Percentiles rank a stretch among this genome's conserved stretches.
These are phyloP conservation scores for Phialemoniopsis sp. DNA, from an alignment of 2,329 filamentous ascomycete genomes.

Conservation along the genomic window DNA sequence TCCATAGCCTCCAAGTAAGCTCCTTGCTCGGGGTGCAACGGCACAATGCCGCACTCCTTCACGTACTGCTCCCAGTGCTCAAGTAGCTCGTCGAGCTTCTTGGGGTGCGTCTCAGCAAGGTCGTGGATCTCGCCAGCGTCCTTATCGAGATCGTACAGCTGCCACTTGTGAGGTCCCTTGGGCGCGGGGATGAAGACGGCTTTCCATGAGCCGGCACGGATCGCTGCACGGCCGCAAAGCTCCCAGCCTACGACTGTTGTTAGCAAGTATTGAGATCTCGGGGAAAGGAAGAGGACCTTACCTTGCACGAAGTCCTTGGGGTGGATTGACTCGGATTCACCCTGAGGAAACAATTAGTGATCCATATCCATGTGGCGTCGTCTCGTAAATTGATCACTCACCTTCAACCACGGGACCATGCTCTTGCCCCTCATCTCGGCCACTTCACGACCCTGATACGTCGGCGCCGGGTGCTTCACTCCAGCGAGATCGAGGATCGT, in stretches of 20 bases:
- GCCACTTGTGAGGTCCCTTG: constrained; percentile 43
- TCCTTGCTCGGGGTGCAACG: constrained; percentile 3
- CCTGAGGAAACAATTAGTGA: too few relatives aligned
- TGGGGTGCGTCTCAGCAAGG: constrained; percentile 23
- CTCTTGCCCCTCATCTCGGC: constrained; percentile 25
- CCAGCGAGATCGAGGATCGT: constrained; percentile 43
- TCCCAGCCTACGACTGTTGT: constrained; percentile 32
- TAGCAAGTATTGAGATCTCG: too few relatives aligned
- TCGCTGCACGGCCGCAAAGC: constrained; percentile 25
- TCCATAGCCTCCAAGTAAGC: constrained; percentile 5
- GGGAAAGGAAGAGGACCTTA: too few relatives aligned
- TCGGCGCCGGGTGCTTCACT: constrained; percentile 46
- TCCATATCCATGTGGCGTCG: too few relatives aligned
- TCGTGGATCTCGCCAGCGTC: constrained; percentile 41
- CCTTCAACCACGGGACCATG: constrained; percentile 16
- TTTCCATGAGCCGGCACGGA: constrained; percentile 29
- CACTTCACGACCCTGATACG: constrained; percentile 31
- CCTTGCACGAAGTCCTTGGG: constrained; percentile 27
- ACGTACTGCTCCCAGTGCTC: constrained; percentile 29
- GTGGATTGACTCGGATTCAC: constrained; percentile 21
- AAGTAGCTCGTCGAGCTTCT: constrained; percentile 22
- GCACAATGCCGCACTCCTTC: constrained; percentile 52
- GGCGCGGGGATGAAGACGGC: constrained; percentile 42
- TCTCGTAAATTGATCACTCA: neutral
- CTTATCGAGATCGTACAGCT: constrained; percentile 38